Evolutionary conservation across 2,329 filamentous ascomycete species (phyloP), one percentile per base, ranked within the genome.

Genomic region (Ophiostoma triangulosporum): DNA sequence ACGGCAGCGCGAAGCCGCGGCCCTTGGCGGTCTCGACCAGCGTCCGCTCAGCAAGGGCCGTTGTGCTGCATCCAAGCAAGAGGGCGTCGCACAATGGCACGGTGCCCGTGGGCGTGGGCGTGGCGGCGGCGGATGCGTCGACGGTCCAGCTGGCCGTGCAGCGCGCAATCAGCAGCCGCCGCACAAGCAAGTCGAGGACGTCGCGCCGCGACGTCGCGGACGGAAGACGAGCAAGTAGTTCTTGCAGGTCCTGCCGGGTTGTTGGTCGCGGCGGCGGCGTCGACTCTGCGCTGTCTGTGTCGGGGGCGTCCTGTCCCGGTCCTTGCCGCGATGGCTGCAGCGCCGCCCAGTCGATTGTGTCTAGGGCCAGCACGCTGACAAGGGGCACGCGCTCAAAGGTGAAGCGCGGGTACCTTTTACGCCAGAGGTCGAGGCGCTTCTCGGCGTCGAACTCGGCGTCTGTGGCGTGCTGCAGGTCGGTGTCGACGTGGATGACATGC

Each of bases 21-120:
- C 93, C 93, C 68, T 95, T 96, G 24, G 91, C 89, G 2, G 91
- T 89, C 68, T 93, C 88, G 6, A 88, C 76, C 14, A 98, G 78
- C 0, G 88, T 87, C 62, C 88, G 82, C 60, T 91, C 88, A 4
- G 93, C 91, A 29, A 98, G 80, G 15, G 83, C 80, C 5, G 89
- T 96, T 20, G 93, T 95, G 59, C 81, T 94, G 68, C 91, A 83
- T 22, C 87, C 90, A 67, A 93, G 84, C 1, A 97, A 69, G 40
- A 97, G 75, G 12, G 81, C 81, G 58, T 84, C 78, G 64, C 83
- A 93, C 12, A 38, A 29, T 4, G 35, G 24, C 3, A 20, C 26
- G 1, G 51, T 15, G 64, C 75, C 69, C 15, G 70, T 66, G 57
- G 77, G 74, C 14, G 22, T 9, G 20, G 24, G 20, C 38, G 9